Base-by-base conservation (phyloP, 129 eudicot genomes). In the Flaveria trinervia region DNA sequence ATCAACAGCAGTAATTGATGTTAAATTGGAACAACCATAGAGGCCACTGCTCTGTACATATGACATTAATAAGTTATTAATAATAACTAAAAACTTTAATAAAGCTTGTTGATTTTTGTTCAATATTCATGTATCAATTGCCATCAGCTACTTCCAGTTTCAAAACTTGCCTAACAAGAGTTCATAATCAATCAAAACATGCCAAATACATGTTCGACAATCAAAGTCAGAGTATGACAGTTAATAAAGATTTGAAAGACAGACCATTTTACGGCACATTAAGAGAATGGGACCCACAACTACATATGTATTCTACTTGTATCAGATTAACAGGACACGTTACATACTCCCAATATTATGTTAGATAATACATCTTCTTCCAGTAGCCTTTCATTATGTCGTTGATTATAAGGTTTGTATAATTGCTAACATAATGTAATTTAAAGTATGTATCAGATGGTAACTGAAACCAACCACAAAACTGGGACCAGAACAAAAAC, bases 381-480 rank as follows among this genome's bases (percentile, higher is more conserved):
- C 23, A 17, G 60, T 30, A 65, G 71, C 41, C 15, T 15, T 17
- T 28, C 30, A 52, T 23, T 4, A 51, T 30, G 43, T 33, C 56
- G 49, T 52, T 51, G 39, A n/a, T 23, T 52, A 33, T 52, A 51
- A 26, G 65, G 9, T 39, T 71, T 48, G 3, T 30, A 71, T 3
- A 55, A 71, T 71, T n/a, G 49, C 75, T 51, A 71, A 52, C 62
- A 11, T 39, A 3, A 74, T 44, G 78, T 44, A 74, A 9, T 45
- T 59, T 45, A 73, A 61, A 74, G 68, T 72, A 12, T 56, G 50
- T 23, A 54, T 72, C 68, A 72, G 52, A 72, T 72, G 77, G 68
- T 60, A 22, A 39, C 64, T 20, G 2, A 72, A 60, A 45, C 78
- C 70, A 36, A 23, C 48, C 46, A 61, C 78, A 45, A 74, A 28